Conservation (phyloP, 1,139 yeast species). For the Candida freyschussii region DNA sequence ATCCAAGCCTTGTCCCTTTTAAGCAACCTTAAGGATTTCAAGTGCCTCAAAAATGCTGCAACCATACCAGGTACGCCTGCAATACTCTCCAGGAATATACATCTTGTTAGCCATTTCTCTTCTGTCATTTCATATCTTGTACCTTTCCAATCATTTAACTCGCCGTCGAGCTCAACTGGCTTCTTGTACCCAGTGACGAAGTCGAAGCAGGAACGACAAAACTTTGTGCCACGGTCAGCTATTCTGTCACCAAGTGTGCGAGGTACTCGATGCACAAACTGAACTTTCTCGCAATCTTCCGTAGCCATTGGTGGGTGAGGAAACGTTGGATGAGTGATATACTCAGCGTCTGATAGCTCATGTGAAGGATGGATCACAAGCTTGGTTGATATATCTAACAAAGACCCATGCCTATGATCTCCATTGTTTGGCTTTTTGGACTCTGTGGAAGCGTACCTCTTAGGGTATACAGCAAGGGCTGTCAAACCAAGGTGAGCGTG, state of each 20-base stretch:
- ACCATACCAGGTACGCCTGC: slow-evolving; percentile 83
- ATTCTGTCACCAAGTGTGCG: slow-evolving; percentile 44
- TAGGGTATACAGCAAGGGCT: too few species aligned
- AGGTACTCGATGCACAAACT: slow-evolving; percentile 52
- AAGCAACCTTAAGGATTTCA: slow-evolving; percentile 50
- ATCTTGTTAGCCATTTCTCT: slow-evolving; percentile 62
- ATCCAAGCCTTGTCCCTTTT: slow-evolving; percentile 73
- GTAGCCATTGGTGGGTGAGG: slow-evolving; percentile 49
- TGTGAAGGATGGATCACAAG: background rate
- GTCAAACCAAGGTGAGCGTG: too few species aligned
- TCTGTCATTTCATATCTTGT: slow-evolving; percentile 57
- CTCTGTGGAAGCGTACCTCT: too few species aligned
- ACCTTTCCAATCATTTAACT: slow-evolving; percentile 35
- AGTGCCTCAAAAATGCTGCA: slow-evolving; percentile 64
- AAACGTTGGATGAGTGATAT: slow-evolving; percentile 37
- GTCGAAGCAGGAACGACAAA: slow-evolving; percentile 52
- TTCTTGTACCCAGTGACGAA: slow-evolving; percentile 61
- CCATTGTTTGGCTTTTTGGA: too few species aligned
- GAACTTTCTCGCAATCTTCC: slow-evolving; percentile 44
- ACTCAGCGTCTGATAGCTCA: background rate
- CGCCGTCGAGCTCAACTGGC: slow-evolving; percentile 34
- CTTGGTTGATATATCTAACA: slow-evolving; percentile 1
- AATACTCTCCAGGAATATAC: slow-evolving; percentile 63
- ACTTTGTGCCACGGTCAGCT: slow-evolving; percentile 43
- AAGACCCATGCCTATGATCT: too few species aligned